These are phyloP conservation scores for Solanum sitiens DNA, from an alignment of 257 asterid species.

Conservation along the genomic window DNA sequence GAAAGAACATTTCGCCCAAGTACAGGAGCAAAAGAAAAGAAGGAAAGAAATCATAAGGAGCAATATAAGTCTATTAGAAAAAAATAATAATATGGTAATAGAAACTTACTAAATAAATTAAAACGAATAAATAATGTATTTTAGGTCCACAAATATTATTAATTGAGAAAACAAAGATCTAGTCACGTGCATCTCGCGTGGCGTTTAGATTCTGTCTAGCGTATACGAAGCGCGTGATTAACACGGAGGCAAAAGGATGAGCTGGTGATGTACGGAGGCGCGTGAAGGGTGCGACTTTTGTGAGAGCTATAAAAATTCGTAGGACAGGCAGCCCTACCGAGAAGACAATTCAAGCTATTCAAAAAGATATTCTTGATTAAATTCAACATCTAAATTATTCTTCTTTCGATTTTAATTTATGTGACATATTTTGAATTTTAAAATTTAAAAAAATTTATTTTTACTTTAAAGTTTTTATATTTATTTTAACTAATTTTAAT, in stretches of 20 bases:
- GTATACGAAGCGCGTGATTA: background rate
- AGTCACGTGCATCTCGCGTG: constrained; percentile 15
- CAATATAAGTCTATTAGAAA: no score
- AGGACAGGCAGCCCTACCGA: background rate
- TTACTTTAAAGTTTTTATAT: no score
- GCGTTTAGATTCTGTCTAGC: background rate
- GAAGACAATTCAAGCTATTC: constrained; percentile 2
- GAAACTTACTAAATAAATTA: no score
- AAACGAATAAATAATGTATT: background rate
- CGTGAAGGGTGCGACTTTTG: constrained; percentile 7
- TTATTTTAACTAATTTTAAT: no score
- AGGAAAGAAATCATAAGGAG: no score
- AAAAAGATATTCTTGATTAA: background rate
- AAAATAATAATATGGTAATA: no score
- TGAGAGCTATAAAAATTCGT: background rate
- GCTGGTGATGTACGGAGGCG: constrained; percentile 13
- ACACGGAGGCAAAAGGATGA: background rate
- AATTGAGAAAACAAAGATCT: background rate
- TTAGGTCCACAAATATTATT: background rate
- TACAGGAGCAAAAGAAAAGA: no score
- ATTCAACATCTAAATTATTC: background rate
- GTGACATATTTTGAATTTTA: no score
- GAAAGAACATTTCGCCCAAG: no score
- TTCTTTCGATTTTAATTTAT: no score
- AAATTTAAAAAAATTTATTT: no score